Conservation (phyloP, 495 filamentous ascomycete genomes). For the Hyaloscypha hepaticicola region DNA sequence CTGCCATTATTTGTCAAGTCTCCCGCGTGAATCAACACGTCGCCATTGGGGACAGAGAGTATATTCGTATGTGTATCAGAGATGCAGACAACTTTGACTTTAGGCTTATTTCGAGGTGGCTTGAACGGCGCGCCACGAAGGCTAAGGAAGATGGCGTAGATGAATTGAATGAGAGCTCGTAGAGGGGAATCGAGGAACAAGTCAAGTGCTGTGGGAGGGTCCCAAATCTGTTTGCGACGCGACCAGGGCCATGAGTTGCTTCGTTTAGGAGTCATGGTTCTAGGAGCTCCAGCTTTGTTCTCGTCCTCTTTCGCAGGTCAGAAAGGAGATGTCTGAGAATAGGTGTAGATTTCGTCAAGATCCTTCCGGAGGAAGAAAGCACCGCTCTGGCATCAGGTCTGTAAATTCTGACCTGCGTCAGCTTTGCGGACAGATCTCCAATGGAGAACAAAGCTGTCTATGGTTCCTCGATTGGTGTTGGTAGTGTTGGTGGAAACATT, state of each 20-base stretch:
- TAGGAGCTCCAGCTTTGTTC: neutral
- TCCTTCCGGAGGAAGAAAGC: neutral
- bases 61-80: constrained; percentile 80
- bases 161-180: constrained; percentile 36
- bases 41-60: constrained; percentile 65
- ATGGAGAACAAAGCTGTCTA: neutral
- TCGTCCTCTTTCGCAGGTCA: neutral
- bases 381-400: neutral
- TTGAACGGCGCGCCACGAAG: constrained; percentile 61
- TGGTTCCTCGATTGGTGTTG: neutral
- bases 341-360: neutral
- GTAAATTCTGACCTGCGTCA: neutral
- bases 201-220: constrained; percentile 50
- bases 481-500: neutral
- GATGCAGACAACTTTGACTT: constrained; percentile 80
- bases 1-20: constrained; percentile 77
- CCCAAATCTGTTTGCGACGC: constrained; percentile 41
- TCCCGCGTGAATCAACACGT: constrained; percentile 86
- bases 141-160: constrained; percentile 61
- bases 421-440: neutral
- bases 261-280: neutral
- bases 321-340: neutral
- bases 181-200: constrained; percentile 51
- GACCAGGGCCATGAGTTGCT: constrained; percentile 26
- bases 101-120: constrained; percentile 47